Evolutionary conservation across 371 early-diverging fungal genomes (phyloP).

Genomic region (Mucor saturninus): DNA sequence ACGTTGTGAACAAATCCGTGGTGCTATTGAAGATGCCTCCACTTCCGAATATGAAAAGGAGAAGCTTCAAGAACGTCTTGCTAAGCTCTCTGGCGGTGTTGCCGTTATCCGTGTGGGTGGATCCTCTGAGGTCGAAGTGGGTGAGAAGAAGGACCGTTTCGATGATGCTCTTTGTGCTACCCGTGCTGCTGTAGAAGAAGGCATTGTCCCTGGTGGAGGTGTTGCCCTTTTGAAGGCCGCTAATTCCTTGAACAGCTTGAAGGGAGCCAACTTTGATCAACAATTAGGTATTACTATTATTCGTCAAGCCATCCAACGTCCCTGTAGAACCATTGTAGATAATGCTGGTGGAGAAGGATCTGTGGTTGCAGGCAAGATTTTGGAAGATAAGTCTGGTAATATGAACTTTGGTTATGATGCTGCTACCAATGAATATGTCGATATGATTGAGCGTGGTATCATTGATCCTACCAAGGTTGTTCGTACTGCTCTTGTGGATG

Average conservation of each 20-base stretch:
- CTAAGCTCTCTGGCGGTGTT: constrained; percentile 97
- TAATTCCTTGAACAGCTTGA: constrained; percentile 74
- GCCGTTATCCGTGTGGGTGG: constrained; percentile 99
- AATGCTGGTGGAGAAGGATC: constrained; percentile 97
- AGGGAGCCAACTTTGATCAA: constrained; percentile 96
- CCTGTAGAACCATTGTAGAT: constrained; percentile 91
- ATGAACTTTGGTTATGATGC: constrained; percentile 95
- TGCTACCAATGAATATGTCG: constrained; percentile 86
- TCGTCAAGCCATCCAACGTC: constrained; percentile 90
- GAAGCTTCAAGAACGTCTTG: constrained; percentile 98
- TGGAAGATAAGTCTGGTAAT: constrained; percentile 75
- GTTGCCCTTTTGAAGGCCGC: constrained; percentile 94
- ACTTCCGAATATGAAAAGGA: constrained; percentile 97
- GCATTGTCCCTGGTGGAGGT: constrained; percentile 98
- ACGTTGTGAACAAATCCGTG: constrained; percentile 96
- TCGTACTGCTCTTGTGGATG: constrained; percentile 95
- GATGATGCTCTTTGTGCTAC: constrained; percentile 98
- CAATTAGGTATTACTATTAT: constrained; percentile 95
- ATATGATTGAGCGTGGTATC: constrained; percentile 95
- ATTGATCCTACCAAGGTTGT: constrained; percentile 98
- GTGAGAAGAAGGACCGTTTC: constrained; percentile 98
- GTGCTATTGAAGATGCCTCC: constrained; percentile 78
- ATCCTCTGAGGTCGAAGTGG: constrained; percentile 96
- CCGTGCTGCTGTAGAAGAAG: constrained; percentile 98
- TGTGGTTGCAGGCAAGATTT: constrained; percentile 93